Evolutionary conservation across 2,329 filamentous ascomycete species (phyloP), one percentile per base, ranked within the genome.

Genomic region (Penicillium paneum): DNA sequence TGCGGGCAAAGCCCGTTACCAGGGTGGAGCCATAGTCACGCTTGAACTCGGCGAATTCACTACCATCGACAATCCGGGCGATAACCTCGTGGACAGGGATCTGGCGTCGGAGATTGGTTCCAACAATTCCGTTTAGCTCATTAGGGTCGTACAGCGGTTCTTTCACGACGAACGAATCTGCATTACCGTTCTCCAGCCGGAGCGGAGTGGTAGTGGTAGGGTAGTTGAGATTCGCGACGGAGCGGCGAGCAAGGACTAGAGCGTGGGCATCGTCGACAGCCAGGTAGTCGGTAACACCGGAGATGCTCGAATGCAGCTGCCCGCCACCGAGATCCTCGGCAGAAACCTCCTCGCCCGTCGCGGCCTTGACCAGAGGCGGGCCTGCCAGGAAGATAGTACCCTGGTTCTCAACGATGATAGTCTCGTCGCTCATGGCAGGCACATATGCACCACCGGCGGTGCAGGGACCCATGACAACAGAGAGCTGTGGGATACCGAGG

Each of bases 321-420:
- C 92, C 93, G 49, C 93, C 93, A 42, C 93, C 93, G 0, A 99
- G 82, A 32, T 96, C 91, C 73, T 99, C 93, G 8, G 90, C 90
- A 40, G 84, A 90, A 52, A 97, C 91, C 29, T 90, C 86, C 74
- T 99, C 93, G 12, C 93, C 94, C 0, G 94, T 99, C 11, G 93
- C 93, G 8, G 94, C 94, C 76, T 97, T 96, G 59, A 99, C 94
- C 1, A 99, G 81, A 0, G 94, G 93, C 17, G 93, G 93, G 0
- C 93, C 94, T 0, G 93, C 93, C 2, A 99, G 84, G 79, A 97
- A 99, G 70, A 99, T 96, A 63, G 96, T 92, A n/a, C 93, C 93
- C 72, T 97, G 92, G 49, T 92, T 88, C 68, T 91, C 86, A 36
- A 97, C 94, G 61, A 99, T 97, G 73, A 99, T 97, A 70, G 86